Evolutionary conservation across 2,329 filamentous ascomycete genomes (phyloP), one percentile per base, ranked within the genome.

Genomic region (Penicillium nordicum): DNA sequence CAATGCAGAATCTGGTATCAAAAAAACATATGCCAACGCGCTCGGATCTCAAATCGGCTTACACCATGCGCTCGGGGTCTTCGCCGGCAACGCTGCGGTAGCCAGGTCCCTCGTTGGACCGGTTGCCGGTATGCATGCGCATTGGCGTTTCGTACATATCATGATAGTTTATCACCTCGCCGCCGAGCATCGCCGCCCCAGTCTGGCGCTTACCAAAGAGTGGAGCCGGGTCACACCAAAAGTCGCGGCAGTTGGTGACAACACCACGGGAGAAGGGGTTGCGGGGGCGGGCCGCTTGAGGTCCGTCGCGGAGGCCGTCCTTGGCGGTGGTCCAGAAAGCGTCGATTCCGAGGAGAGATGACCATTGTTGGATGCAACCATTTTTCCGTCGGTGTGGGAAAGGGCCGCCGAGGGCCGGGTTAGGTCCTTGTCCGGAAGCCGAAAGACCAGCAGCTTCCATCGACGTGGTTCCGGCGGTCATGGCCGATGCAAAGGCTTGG

Each of bases 241-340:
- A 99, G 74, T 99, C 95, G 63, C 85, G 88, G 75, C 94, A 99
- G 71, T 99, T 99, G 57, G 87, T 84, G n/a, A 95, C 66, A 38
- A 91, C 81, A 8, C 94, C 94, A 32, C 86, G 82, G 56, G 87
- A 93, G 73, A 93, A 99, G 0, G 92, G 92, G 71, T 97, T 99
- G 63, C 81, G 80, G 70, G 82, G 82, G 54, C 80, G 80, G 61
- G 63, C 81, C 76, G 64, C 69, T 57, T 65, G 74, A 60, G 63
- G 75, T 62, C 64, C 75, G 79, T 80, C 75, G 57, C 69, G 65
- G 6, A 88, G 86, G 0, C 89, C 90, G 50, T 89, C 86, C 41
- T 91, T 83, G 1, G 94, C 92, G 1, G 92, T 97, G 64, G 93
- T 90, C 62, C 97, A 86, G 69, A 99, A 97, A 0, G 92, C 91